A percentile compares a stretch with the other conserved stretches of the same genome.
phyloP scores from a whole-genome alignment of 2,329 filamentous ascomycete species.

The Fusarium decemcellulare region DNA sequence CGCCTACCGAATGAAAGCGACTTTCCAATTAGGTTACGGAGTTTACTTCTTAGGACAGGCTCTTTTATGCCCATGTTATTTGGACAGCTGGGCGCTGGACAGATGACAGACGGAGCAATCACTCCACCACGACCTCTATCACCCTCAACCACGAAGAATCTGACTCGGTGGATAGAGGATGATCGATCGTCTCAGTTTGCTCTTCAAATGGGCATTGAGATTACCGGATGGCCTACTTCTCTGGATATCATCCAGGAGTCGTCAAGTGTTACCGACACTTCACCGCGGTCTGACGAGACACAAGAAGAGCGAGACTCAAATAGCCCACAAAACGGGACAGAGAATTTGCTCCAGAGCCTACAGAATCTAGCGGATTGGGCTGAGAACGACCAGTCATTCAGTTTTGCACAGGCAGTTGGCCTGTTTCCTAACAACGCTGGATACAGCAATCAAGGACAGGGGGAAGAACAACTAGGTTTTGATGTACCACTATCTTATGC shows the following conservation, averaged over 20 bases:
- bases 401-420: conserved; percentile 26
- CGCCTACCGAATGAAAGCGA: conserved; percentile 33
- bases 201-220: conserved; percentile 34
- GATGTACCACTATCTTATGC: not conserved
- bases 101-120: not conserved
- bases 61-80: conserved; percentile 21
- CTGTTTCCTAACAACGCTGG: conserved; percentile 12
- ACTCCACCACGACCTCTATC: conserved; percentile 21
- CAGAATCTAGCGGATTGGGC: conserved; percentile 18
- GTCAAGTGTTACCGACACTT: not conserved
- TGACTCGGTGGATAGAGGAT: conserved; percentile 37
- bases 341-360: conserved; percentile 12
- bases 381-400: conserved; percentile 28
- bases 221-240: not conserved
- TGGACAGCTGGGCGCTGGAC: conserved; percentile 10
- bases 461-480: not conserved
- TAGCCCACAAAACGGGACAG: not conserved
- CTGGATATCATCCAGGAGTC: not conserved
- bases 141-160: conserved; percentile 13
- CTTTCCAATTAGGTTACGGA: conserved; percentile 24
- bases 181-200: conserved; percentile 33
- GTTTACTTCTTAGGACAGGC: conserved; percentile 6
- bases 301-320: not conserved
- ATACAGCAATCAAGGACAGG: not conserved
- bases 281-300: not conserved